phyloP scores from a whole-genome alignment of 495 filamentous ascomycete species.

The Talaromyces proteolyticus region DNA sequence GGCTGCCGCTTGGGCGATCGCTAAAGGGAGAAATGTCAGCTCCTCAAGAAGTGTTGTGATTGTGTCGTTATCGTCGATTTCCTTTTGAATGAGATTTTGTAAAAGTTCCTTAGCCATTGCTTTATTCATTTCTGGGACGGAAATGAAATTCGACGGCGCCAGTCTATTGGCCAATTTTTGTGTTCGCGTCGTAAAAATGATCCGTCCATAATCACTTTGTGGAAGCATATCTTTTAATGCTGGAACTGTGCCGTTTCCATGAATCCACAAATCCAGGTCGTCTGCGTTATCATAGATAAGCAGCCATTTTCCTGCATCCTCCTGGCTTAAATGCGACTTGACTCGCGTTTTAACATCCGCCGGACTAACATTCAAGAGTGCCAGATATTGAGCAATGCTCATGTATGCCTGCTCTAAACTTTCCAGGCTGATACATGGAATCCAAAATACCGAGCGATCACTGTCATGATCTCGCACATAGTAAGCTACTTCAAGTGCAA shows the following conservation, averaged over 20 bases:
- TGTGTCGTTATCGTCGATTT: conserved; percentile 4
- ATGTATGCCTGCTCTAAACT: no score
- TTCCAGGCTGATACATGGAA: no score
- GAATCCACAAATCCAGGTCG: conserved; percentile 7
- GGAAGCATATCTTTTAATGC: conserved; percentile 7
- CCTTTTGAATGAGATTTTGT: conserved; percentile 15
- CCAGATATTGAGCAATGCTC: no score
- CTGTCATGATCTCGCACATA: no score
- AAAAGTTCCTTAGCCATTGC: conserved; percentile 10
- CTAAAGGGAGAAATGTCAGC: conserved; percentile 36
- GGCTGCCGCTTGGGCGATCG: conserved; percentile 39
- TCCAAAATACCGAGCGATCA: no score
- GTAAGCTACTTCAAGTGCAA: no score
- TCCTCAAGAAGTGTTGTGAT: conserved; percentile 18
- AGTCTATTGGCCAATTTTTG: conserved; percentile 12
- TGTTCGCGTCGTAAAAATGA: conserved; percentile 20
- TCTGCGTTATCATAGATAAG: conserved; percentile 20
- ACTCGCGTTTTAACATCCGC: conserved; percentile 16
- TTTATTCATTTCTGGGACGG: conserved; percentile 19
- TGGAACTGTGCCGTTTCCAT: no score
- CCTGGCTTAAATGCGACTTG: conserved; percentile 14
- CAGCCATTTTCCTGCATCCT: conserved; percentile 13
- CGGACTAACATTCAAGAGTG: no score
- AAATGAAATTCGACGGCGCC: conserved; percentile 6
- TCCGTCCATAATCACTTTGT: neutral